These are phyloP conservation scores for Sherardia arvensis DNA, from an alignment of 257 asterid genomes.

Conservation along the genomic window DNA sequence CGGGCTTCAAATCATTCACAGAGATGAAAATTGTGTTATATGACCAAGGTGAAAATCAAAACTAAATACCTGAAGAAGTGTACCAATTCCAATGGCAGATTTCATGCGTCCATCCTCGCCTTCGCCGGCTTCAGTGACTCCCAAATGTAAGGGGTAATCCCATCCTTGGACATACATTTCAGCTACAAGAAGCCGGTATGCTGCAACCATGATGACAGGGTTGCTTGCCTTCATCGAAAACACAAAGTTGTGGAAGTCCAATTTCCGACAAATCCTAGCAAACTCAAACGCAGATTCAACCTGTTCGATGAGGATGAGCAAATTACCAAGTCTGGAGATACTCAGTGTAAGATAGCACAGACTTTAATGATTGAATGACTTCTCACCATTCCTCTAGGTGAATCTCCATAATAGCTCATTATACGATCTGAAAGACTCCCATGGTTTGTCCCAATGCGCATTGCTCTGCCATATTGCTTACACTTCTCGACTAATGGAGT, in stretches of 20 bases:
- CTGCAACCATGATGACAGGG: slow-evolving; percentile 97
- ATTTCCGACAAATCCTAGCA: slow-evolving; percentile 83
- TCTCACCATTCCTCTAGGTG: slow-evolving; percentile 97
- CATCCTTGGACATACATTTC: slow-evolving; percentile 98
- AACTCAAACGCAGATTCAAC: slow-evolving; percentile 99
- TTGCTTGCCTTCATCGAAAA: slow-evolving; percentile 99
- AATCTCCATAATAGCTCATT: slow-evolving; percentile 97
- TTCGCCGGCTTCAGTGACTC: slow-evolving; percentile 99
- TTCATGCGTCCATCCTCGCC: slow-evolving; percentile 99
- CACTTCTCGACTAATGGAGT: slow-evolving; percentile 97
- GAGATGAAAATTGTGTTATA: neutral
- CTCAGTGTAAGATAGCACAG: neutral
- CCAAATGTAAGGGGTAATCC: slow-evolving; percentile 97
- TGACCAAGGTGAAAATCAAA: slow-evolving; percentile 1
- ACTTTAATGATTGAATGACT: slow-evolving; percentile 10
- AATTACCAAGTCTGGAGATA: slow-evolving; percentile 6
- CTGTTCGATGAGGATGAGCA: slow-evolving; percentile 33
- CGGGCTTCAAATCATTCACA: neutral
- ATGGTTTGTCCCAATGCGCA: slow-evolving; percentile 97
- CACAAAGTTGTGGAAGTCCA: slow-evolving; percentile 91
- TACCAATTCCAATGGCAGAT: slow-evolving; percentile 97
- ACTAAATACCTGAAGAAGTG: slow-evolving; percentile 76
- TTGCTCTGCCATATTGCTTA: slow-evolving; percentile 84
- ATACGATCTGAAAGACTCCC: slow-evolving; percentile 99
- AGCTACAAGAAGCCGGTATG: slow-evolving; percentile 93